phyloP scores from a whole-genome alignment of 192 early-diverging fungal species.

The Phlyctochytrium planicorne region DNA sequence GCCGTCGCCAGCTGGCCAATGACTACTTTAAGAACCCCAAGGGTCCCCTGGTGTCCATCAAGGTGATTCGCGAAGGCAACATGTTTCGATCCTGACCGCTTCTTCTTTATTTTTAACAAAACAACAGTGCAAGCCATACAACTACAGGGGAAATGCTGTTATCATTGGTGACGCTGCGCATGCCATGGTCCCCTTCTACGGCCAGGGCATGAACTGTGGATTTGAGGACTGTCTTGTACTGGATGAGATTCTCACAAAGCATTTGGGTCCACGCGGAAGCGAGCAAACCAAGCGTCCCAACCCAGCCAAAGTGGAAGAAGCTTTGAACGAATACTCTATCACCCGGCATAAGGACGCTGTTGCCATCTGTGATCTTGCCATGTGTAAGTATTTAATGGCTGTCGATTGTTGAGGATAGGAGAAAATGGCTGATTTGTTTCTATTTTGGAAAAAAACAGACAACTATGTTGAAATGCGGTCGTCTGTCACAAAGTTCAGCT shows the following conservation, averaged over 20 bases:
- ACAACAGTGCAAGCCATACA: constrained; percentile 74
- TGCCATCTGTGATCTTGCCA: constrained; percentile 89
- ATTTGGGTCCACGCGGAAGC: constrained; percentile 23
- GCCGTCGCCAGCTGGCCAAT: constrained; percentile 62
- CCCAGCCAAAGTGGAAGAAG: constrained; percentile 44
- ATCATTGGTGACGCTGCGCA: constrained; percentile 96
- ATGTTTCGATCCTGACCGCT: constrained; percentile 1
- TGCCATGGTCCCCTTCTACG: constrained; percentile 98
- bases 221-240: constrained; percentile 88
- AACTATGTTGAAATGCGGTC: constrained; percentile 96
- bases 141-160: constrained; percentile 72
- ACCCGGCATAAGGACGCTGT: constrained; percentile 71
- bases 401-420: background rate
- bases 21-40: constrained; percentile 85
- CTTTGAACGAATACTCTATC: constrained; percentile 72
- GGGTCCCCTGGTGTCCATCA: constrained; percentile 80
- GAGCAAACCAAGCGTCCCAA: constrained; percentile 27
- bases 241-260: constrained; percentile 47
- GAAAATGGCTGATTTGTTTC: too few species aligned
- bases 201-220: constrained; percentile 97
- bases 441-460: constrained; percentile 29
- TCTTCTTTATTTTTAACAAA: background rate
- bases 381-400: constrained; percentile 40
- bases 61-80: constrained; percentile 41
- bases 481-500: constrained; percentile 71